Conservation (phyloP, 148 eudicot genomes). For the Arctostaphylos glauca region DNA sequence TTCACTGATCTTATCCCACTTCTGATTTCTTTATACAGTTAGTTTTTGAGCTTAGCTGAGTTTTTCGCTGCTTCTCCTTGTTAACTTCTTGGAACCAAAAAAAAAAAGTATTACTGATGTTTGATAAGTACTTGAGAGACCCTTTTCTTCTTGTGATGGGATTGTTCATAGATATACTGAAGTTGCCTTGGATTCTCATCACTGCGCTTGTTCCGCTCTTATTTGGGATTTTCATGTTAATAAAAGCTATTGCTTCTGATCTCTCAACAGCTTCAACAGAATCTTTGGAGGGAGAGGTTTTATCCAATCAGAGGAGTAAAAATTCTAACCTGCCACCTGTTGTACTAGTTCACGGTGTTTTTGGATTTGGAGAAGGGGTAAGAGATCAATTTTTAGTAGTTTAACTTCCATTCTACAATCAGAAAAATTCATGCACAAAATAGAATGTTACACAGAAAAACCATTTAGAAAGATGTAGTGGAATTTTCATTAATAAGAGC, state of each 20-base stretch:
- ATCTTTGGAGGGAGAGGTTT: slow-evolving; percentile 16
- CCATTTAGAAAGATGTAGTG: neutral
- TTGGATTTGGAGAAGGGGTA: slow-evolving; percentile 98
- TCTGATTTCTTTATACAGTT: neutral
- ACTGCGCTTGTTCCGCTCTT: neutral
- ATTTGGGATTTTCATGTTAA: slow-evolving; percentile 72
- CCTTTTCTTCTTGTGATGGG: neutral
- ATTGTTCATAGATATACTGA: neutral
- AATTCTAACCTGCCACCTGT: slow-evolving; percentile 69
- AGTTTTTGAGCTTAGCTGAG: neutral
- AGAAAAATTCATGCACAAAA: neutral
- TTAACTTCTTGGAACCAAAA: neutral
- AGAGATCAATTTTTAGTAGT: slow-evolving; percentile 8
- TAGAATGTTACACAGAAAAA: neutral
- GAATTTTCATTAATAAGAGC: neutral
- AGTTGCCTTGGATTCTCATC: neutral
- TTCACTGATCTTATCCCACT: neutral
- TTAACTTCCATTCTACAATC: neutral
- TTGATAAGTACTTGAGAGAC: neutral
- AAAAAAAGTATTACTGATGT: neutral
- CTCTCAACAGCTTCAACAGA: slow-evolving; percentile 52
- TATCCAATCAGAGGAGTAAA: slow-evolving; percentile 23
- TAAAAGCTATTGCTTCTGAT: slow-evolving; percentile 77
- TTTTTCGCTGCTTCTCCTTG: neutral
- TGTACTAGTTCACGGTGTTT: slow-evolving; percentile 89